Evolutionary conservation across 768 basidiomycete genomes (phyloP).

Genomic region (Lactarius vividus): DNA sequence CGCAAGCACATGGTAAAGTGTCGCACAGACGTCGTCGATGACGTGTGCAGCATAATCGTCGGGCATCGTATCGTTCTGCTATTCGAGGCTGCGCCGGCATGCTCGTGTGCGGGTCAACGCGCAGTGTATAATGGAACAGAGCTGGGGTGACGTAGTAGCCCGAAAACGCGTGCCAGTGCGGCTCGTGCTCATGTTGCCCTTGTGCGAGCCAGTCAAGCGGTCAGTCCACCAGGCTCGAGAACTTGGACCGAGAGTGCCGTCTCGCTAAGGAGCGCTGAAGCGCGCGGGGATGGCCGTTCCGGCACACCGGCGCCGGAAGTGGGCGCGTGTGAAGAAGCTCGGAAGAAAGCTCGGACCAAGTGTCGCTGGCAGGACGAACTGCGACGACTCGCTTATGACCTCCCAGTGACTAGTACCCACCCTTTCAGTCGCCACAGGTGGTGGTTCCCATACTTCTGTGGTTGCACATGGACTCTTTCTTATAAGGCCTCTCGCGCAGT

Average conservation of each 20-base stretch:
- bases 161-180: neutral
- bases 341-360: conserved; percentile 6
- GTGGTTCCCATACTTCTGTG: neutral
- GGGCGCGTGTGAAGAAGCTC: conserved; percentile 12
- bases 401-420: neutral
- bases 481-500: neutral
- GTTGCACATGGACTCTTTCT: neutral
- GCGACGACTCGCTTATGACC: conserved; percentile 1
- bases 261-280: neutral
- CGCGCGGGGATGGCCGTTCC: neutral
- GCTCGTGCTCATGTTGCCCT: conserved; percentile 9
- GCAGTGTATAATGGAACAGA: too few relatives aligned
- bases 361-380: conserved; percentile 7
- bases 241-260: neutral
- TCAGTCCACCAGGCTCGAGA: conserved; percentile 3
- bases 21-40: conserved; percentile 9
- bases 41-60: conserved; percentile 4
- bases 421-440: neutral
- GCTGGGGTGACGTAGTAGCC: neutral
- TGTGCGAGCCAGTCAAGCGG: conserved; percentile 8
- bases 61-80: conserved; percentile 15
- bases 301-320: neutral
- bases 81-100: conserved; percentile 10
- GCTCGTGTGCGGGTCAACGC: neutral
- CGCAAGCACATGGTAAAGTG: neutral